Percentiles rank a stretch among this genome's conserved stretches.
phyloP scores from a whole-genome alignment of 75 land plant species.

The Selaginella tamariscina region DNA sequence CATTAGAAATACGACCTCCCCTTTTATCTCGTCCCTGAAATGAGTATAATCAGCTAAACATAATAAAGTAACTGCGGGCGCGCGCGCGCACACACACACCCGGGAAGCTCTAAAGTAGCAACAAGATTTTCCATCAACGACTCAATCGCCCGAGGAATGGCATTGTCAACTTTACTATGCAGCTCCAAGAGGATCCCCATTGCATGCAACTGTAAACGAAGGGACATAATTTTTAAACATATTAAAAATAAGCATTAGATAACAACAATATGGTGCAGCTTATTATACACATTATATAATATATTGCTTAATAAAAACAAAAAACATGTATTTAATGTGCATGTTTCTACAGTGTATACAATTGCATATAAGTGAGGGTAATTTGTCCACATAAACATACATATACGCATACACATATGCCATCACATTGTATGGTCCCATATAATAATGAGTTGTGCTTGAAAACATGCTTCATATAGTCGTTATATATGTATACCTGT shows the following conservation, averaged over 20 bases:
- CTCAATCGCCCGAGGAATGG: conserved; percentile 26
- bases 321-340: background rate
- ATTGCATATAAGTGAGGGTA: background rate
- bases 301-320: background rate
- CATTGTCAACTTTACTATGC: conserved; percentile 19
- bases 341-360: background rate
- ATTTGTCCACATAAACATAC: background rate
- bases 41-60: background rate
- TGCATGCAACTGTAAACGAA: conserved; percentile 56
- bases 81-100: conserved; percentile 34
- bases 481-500: too few species aligned
- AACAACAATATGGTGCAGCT: too few species aligned
- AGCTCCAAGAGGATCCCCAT: conserved; percentile 57
- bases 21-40: conserved; percentile 68
- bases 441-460: too few species aligned
- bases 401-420: too few species aligned
- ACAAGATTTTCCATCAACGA: conserved; percentile 43
- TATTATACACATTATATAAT: background rate
- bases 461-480: too few species aligned
- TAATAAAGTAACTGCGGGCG: background rate
- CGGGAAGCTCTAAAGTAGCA: conserved; percentile 51
- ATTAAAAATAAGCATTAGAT: too few species aligned
- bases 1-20: conserved; percentile 72
- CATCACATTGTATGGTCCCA: background rate
- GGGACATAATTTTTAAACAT: too few species aligned